These are phyloP conservation scores for Fraxinus nigra DNA, from an alignment of 305 asterid genomes.

Conservation along the genomic window DNA sequence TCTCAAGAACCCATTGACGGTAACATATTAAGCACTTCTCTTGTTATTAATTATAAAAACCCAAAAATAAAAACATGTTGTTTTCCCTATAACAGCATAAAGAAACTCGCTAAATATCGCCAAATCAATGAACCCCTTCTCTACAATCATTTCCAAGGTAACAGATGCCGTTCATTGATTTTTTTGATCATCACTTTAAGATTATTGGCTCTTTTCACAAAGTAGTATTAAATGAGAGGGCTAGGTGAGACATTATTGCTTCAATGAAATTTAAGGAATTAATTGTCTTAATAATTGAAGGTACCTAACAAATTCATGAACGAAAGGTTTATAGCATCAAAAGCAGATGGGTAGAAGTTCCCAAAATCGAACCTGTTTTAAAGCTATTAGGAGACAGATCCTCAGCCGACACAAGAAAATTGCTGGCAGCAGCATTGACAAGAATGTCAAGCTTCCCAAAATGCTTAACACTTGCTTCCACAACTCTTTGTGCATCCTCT, in stretches of 20 bases:
- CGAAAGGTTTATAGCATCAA: not conserved
- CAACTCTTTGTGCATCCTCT: constrained; percentile 57
- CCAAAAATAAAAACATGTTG: too few relatives aligned
- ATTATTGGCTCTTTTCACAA: too few relatives aligned
- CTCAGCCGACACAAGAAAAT: constrained; percentile 57
- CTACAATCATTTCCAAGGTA: too few relatives aligned
- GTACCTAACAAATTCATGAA: not conserved
- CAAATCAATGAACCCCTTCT: too few relatives aligned
- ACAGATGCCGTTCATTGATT: too few relatives aligned
- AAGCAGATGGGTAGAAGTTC: not conserved
- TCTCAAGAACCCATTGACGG: not conserved
- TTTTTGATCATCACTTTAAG: too few relatives aligned
- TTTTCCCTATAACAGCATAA: too few relatives aligned
- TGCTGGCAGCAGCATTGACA: constrained; percentile 92
- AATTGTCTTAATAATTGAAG: not conserved
- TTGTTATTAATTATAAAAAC: not conserved
- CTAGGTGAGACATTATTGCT: too few relatives aligned
- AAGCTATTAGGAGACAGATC: too few relatives aligned
- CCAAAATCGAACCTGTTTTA: not conserved
- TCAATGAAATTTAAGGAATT: not conserved
- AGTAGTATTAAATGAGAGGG: too few relatives aligned
- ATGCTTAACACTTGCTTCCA: constrained; percentile 66
- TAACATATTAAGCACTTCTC: not conserved
- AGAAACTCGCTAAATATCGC: too few relatives aligned
- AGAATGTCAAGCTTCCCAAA: constrained; percentile 90